phyloP scores from a whole-genome alignment of 2,329 filamentous ascomycete species.

The Ceratocystis ficicola region DNA sequence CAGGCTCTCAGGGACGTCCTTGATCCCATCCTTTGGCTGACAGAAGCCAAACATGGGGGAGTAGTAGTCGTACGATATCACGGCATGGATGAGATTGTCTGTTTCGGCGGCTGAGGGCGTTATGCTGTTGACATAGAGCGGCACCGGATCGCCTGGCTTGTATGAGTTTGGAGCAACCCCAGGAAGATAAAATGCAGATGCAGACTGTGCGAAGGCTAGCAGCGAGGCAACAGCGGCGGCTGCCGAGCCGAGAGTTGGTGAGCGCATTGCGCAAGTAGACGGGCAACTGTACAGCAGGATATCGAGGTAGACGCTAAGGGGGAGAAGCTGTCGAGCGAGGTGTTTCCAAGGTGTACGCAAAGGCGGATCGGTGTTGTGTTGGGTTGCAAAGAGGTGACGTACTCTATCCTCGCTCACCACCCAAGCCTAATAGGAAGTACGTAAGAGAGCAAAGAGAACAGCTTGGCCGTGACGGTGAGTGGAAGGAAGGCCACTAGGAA shows the following conservation, averaged over 20 bases:
- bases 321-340: neutral
- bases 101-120: constrained; percentile 67
- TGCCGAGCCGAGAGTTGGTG: constrained; percentile 5
- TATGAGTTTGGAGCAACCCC: constrained; percentile 93
- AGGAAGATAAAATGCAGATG: constrained; percentile 82
- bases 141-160: constrained; percentile 63
- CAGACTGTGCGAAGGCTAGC: constrained; percentile 41
- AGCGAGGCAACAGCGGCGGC: constrained; percentile 39
- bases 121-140: constrained; percentile 84
- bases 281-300: neutral
- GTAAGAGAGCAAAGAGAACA: constrained; percentile 12
- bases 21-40: constrained; percentile 59
- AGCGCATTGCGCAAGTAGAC: constrained; percentile 19
- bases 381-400: constrained; percentile 11
- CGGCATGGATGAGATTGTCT: constrained; percentile 76
- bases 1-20: constrained; percentile 62
- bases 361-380: neutral
- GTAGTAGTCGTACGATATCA: constrained; percentile 95
- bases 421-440: neutral
- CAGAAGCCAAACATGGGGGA: constrained; percentile 81
- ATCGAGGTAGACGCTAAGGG: neutral
- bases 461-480: constrained; percentile 5
- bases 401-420: neutral
- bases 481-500: neutral
- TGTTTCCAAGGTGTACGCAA: neutral